Conservation (phyloP, 495 filamentous ascomycete genomes). For the Penicillium odoratum region DNA sequence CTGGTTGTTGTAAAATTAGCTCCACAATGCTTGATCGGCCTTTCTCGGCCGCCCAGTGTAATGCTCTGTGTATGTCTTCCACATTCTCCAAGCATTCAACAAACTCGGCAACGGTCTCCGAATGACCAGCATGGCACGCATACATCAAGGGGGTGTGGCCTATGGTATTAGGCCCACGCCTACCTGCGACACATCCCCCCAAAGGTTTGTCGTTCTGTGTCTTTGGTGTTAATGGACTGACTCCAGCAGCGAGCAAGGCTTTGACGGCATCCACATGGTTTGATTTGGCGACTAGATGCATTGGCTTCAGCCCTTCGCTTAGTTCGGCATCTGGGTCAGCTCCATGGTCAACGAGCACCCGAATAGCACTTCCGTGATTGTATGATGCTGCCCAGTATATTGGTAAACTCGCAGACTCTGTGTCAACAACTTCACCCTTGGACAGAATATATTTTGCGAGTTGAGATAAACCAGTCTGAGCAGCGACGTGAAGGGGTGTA, state of each 20-base stretch:
- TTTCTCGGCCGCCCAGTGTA: slow-evolving; percentile 4
- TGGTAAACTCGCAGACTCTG: not conserved
- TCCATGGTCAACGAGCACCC: not conserved
- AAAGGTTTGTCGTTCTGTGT: not conserved
- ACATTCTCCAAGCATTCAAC: not conserved
- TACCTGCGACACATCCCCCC: not conserved
- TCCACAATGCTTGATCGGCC: slow-evolving; percentile 2
- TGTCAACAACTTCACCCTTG: not conserved
- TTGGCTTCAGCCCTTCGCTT: not conserved
- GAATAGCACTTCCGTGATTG: not conserved
- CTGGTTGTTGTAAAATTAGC: not conserved
- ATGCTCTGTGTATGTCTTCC: not conserved
- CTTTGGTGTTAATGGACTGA: not conserved
- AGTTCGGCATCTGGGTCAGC: not conserved
- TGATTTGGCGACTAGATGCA: slow-evolving; percentile 2
- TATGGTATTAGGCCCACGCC: not conserved
- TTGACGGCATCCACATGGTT: slow-evolving; percentile 1
- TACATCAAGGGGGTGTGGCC: slow-evolving; percentile 2
- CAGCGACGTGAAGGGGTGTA: not conserved
- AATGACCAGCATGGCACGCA: slow-evolving; percentile 1
- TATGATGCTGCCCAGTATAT: slow-evolving; percentile 4
- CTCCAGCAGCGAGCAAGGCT: not conserved
- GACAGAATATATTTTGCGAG: not conserved
- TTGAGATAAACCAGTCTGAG: not conserved
- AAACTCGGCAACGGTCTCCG: not conserved